Evolutionary conservation across 75 land plant species (phyloP).

Genomic region (Adiantum capillusveneris): DNA sequence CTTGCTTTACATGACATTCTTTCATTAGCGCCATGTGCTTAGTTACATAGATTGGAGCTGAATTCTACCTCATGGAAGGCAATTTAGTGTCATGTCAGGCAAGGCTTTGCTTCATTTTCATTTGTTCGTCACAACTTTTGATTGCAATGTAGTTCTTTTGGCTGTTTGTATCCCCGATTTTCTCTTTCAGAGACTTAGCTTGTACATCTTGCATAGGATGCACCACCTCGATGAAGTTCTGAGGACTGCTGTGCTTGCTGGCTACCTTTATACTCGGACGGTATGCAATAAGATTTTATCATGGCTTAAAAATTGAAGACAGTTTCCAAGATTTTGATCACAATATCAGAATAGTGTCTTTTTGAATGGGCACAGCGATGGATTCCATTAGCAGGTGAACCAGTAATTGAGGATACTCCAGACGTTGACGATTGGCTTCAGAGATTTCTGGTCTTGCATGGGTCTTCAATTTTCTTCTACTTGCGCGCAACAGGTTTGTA

Average conservation of each 20-base stretch:
- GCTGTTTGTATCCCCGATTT: too few species aligned
- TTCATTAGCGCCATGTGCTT: too few species aligned
- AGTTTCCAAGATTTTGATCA: not conserved
- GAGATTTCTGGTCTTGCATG: constrained; percentile 82
- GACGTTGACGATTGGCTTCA: constrained; percentile 97
- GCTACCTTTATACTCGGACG: constrained; percentile 76
- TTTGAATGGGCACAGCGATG: constrained; percentile 49
- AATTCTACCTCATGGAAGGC: too few species aligned
- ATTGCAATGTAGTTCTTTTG: too few species aligned
- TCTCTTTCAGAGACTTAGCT: too few species aligned
- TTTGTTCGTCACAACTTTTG: too few species aligned
- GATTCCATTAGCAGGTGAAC: constrained; percentile 81
- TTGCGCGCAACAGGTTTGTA: constrained; percentile 59
- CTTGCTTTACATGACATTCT: too few species aligned
- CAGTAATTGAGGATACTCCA: constrained; percentile 60
- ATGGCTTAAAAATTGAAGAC: not conserved
- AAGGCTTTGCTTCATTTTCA: too few species aligned
- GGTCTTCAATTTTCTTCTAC: constrained; percentile 68
- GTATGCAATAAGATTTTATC: constrained; percentile 19
- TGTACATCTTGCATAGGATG: constrained; percentile 36
- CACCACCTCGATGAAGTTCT: constrained; percentile 80
- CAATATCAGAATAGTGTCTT: not conserved
- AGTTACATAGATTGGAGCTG: too few species aligned
- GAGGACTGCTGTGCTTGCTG: constrained; percentile 67
- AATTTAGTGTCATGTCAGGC: too few species aligned